Conservation (phyloP, 2,329 filamentous ascomycete genomes). For the Sclerotinia subarctica region DNA sequence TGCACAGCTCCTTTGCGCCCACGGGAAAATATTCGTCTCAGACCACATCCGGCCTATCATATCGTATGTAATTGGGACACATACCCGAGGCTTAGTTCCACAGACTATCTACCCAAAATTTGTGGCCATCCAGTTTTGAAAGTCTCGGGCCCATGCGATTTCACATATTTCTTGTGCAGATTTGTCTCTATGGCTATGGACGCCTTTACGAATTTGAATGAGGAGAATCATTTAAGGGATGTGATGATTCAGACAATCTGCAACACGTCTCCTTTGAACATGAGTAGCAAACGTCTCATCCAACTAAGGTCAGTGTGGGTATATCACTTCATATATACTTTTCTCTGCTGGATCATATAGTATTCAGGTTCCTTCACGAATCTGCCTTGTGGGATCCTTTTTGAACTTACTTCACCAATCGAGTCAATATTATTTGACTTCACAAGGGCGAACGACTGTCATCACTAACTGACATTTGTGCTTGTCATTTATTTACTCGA, state of each 20-base stretch:
- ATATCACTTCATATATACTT: background rate
- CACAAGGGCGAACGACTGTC: background rate
- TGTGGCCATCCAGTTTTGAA: background rate
- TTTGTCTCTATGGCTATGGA: background rate
- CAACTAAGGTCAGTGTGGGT: background rate
- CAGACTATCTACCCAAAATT: background rate
- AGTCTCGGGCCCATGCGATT: slow-evolving; percentile 1
- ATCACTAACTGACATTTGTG: background rate
- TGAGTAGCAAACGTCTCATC: background rate
- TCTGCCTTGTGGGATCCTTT: background rate
- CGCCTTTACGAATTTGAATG: background rate
- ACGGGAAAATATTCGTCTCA: background rate
- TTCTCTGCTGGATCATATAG: background rate
- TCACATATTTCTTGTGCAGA: background rate
- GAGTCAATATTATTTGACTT: background rate
- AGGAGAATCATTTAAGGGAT: background rate
- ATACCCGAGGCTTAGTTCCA: background rate
- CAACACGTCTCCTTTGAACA: background rate
- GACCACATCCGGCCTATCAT: background rate
- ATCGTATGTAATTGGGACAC: background rate
- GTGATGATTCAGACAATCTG: slow-evolving; percentile 8
- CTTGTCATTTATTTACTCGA: background rate
- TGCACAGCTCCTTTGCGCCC: background rate
- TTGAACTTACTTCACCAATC: background rate
- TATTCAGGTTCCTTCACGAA: background rate